Base-by-base conservation (phyloP, 2,329 filamentous ascomycete species). In the Stagonosporopsis tanaceti region DNA sequence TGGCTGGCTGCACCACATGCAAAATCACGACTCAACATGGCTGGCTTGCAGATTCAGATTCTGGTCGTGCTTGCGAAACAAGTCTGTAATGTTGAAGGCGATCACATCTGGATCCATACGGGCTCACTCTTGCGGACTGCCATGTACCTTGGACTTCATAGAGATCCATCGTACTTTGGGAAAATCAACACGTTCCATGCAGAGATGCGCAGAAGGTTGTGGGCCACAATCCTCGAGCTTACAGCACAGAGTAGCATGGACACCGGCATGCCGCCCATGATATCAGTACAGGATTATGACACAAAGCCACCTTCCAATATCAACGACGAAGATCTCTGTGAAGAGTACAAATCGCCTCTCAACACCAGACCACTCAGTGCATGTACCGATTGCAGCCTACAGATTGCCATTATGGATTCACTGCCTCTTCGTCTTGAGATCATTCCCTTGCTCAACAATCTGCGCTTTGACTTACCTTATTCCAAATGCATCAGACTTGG, bases 1-100 rank as follows among this genome's bases (percentile, higher is more conserved):
- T 88, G 84, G 82, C 60, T 84, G 0, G 79, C 80, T 0, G 78
- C 79, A 3, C 85, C 85, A 0, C 76, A 83, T 7, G 81, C 80
- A 60, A 87, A 88, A 57, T 77, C 79, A 0, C 74, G 79, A 1
- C 73, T 87, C 0, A 80, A 77, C 14, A 75, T 87, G 1, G 77
- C 79, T n/a, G 78, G 76, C 4, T 56, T 88, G 0, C 85, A 88
- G 57, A 65, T 78, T 70, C 53, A 72, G 6, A 72, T 77, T 5
- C 59, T 81, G 0, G 64, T 77, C 0, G 42, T 79, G 0, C 46
- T 80, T 14, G 76, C 78, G 6, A 71, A 74, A 5, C 72, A 80
- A 45, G 57, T 65, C 2, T 67, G 72, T 17, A 69, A 66, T 9
- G 64, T 79, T 1, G 74, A 76, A 17, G 73, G 71, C 6, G 72